Conservation (phyloP, 805 yeast species). For the Starmera dryadoides region DNA sequence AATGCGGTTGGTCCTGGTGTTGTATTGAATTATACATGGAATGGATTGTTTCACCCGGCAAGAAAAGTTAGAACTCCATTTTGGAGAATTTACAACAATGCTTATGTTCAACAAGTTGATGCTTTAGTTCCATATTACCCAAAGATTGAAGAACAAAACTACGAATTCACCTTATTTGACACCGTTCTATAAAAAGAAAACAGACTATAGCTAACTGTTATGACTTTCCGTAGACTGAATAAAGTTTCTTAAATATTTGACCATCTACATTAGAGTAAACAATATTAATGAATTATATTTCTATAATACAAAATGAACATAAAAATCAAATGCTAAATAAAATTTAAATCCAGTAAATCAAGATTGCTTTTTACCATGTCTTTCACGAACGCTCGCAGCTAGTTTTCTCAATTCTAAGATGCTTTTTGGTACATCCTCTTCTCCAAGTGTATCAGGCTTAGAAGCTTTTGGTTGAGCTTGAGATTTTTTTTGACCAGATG, state of each 20-base stretch:
- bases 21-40: constrained; percentile 69
- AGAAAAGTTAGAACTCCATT: constrained; percentile 74
- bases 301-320: not conserved
- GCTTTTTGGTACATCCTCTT: constrained; percentile 11
- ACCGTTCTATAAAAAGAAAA: constrained; percentile 9
- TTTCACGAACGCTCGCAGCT: constrained; percentile 16
- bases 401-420: constrained; percentile 17
- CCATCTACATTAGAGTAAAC: no score
- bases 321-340: not conserved
- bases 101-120: constrained; percentile 69
- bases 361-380: constrained; percentile 10
- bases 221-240: no score
- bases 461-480: not conserved
- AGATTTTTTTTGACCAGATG: not conserved
- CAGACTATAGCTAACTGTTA: no score
- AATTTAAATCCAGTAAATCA: no score
- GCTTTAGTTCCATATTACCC: constrained; percentile 84
- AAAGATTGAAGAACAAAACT: constrained; percentile 26
- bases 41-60: constrained; percentile 93
- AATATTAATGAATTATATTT: no score
- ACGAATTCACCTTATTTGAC: constrained; percentile 16
- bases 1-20: constrained; percentile 71
- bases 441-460: not conserved
- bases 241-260: no score
- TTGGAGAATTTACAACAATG: constrained; percentile 76